Percentiles rank a stretch among this genome's conserved stretches.
phyloP scores from a whole-genome alignment of 192 early-diverging fungal species.

The Podila epigama region DNA sequence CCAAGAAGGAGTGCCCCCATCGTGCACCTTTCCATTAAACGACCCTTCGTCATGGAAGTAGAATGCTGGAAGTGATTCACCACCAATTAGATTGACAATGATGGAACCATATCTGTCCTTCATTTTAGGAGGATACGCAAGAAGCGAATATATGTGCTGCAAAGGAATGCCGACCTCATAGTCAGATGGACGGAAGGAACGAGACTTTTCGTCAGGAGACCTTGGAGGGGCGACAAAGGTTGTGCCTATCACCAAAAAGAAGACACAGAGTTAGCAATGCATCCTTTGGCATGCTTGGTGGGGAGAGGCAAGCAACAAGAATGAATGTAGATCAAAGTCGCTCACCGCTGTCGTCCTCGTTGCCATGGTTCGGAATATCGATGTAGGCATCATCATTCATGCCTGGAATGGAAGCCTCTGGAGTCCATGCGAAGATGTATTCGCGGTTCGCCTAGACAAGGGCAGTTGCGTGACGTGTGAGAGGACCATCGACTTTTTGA shows the following conservation, averaged over 20 bases:
- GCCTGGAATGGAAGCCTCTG: conserved; percentile 66
- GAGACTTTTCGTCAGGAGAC: conserved; percentile 10
- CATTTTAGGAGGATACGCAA: conserved; percentile 71
- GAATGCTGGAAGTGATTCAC: conserved; percentile 68
- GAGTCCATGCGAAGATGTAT: conserved; percentile 76
- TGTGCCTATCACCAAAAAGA: conserved; percentile 10
- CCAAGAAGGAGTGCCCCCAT: conserved; percentile 50
- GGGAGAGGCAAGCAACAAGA: neutral
- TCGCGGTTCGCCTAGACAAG: conserved; percentile 39
- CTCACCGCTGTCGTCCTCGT: conserved; percentile 28
- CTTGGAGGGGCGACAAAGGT: conserved; percentile 44
- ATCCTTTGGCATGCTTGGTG: neutral
- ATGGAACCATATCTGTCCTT: conserved; percentile 75
- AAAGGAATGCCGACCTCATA: conserved; percentile 73
- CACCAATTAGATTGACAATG: conserved; percentile 68
- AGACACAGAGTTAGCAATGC: neutral
- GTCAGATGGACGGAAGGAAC: conserved; percentile 38
- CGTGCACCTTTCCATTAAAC: conserved; percentile 56
- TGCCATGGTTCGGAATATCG: conserved; percentile 63
- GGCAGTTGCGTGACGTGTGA: neutral
- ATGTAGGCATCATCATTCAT: conserved; percentile 69
- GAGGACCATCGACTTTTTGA: too few species aligned
- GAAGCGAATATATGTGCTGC: conserved; percentile 63
- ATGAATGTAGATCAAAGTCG: neutral
- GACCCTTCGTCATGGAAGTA: conserved; percentile 80